A percentile compares a stretch with the other conserved stretches of the same genome.
phyloP scores from a whole-genome alignment of 208 protist species.

The Herpetomonas samuelpessoai region DNA sequence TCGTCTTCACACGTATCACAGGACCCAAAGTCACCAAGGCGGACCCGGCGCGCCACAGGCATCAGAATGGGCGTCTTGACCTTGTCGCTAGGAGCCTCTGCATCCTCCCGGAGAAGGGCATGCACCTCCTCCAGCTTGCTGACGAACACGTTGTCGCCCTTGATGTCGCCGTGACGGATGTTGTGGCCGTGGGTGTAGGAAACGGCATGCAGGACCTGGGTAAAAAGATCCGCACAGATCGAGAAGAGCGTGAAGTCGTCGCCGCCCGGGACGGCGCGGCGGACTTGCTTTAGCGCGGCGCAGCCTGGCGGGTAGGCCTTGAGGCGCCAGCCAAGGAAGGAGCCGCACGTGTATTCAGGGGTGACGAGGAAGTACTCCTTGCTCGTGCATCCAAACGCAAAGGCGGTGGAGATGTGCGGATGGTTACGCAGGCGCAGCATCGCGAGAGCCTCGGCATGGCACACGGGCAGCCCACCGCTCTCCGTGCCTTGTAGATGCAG shows the following conservation, averaged over 20 bases:
- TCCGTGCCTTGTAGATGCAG: conserved; percentile 44
- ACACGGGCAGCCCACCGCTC: conserved; percentile 51
- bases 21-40: conserved; percentile 77
- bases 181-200: conserved; percentile 44
- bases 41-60: conserved; percentile 24
- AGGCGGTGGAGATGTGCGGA: conserved; percentile 51
- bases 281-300: conserved; percentile 34
- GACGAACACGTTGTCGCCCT: conserved; percentile 77
- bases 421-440: conserved; percentile 60
- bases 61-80: conserved; percentile 1
- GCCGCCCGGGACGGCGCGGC: conserved; percentile 2
- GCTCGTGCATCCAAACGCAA: conserved; percentile 60
- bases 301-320: conserved; percentile 43
- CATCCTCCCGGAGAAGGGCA: neutral
- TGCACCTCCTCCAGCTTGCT: conserved; percentile 10
- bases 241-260: conserved; percentile 26
- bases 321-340: conserved; percentile 62
- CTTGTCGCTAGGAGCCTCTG: neutral
- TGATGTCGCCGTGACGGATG: conserved; percentile 81
- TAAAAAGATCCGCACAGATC: conserved; percentile 54
- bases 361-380: conserved; percentile 73
- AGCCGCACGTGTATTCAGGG: conserved; percentile 65
- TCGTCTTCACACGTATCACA: conserved; percentile 68
- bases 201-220: conserved; percentile 69
- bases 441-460: conserved; percentile 68